Conservation (phyloP, 2,329 filamentous ascomycete species). For the Taxawa tesnikishii region DNA sequence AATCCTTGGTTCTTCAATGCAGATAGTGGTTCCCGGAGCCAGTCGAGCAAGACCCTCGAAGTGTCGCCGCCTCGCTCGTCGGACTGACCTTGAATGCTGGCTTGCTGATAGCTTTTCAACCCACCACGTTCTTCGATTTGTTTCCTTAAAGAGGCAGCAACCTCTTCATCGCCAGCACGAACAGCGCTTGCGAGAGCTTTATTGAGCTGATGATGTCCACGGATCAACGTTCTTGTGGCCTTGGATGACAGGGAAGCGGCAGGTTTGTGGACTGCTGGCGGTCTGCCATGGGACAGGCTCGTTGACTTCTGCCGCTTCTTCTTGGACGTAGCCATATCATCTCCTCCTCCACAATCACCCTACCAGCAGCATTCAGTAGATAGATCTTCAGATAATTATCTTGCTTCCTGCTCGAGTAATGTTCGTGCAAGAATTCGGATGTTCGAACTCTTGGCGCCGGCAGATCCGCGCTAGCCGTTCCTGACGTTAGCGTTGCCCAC, state of each 20-base stretch:
- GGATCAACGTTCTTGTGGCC: constrained; percentile 46
- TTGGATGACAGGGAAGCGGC: constrained; percentile 39
- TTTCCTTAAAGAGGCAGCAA: constrained; percentile 30
- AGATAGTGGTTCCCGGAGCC: constrained; percentile 28
- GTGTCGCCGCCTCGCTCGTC: constrained; percentile 51
- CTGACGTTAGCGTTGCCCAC: not conserved
- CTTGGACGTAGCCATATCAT: not conserved
- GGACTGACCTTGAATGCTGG: constrained; percentile 51
- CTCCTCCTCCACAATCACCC: constrained; percentile 2
- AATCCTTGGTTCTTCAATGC: not conserved
- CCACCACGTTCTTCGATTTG: constrained; percentile 46
- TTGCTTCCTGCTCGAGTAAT: no score
- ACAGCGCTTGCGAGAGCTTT: constrained; percentile 43
- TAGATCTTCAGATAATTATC: no score
- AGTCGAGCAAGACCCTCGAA: constrained; percentile 46
- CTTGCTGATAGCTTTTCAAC: constrained; percentile 47
- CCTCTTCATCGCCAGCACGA: constrained; percentile 25
- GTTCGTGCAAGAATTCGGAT: no score
- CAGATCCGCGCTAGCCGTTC: not conserved
- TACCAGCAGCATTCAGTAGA: no score
- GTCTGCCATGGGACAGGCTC: constrained; percentile 32
- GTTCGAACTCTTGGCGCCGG: no score
- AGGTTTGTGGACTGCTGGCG: constrained; percentile 26
- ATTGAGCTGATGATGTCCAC: constrained; percentile 46
- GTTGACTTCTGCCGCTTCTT: constrained; percentile 20